These are phyloP conservation scores for Globisporangium polare DNA, from an alignment of 352 stramenopile genomes.

Conservation along the genomic window DNA sequence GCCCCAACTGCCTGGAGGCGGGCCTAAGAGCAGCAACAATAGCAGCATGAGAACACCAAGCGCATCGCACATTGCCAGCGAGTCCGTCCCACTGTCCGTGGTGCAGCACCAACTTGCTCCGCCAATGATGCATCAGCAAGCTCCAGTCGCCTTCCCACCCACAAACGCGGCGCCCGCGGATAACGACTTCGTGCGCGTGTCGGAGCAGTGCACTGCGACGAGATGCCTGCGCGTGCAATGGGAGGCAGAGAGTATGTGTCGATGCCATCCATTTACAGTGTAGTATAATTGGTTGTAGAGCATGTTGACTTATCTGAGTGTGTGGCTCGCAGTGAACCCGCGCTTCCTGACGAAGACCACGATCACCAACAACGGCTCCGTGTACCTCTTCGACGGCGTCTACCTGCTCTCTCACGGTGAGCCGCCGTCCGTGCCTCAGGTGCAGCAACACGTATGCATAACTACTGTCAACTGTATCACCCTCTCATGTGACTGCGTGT, in stretches of 20 bases:
- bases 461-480: neutral
- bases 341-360: conserved; percentile 68
- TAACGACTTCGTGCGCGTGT: conserved; percentile 60
- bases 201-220: conserved; percentile 50
- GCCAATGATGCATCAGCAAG: neutral
- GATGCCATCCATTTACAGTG: neutral
- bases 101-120: neutral
- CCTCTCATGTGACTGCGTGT: neutral
- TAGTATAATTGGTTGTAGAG: neutral
- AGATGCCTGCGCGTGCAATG: conserved; percentile 77
- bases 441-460: conserved; percentile 15
- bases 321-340: conserved; percentile 53
- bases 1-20: neutral
- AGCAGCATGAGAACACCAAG: neutral
- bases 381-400: conserved; percentile 85
- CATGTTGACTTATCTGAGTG: neutral
- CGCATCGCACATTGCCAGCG: neutral
- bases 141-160: neutral
- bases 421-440: conserved; percentile 49
- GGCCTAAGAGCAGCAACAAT: neutral
- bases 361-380: conserved; percentile 48
- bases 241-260: conserved; percentile 68
- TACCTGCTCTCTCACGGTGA: conserved; percentile 76
- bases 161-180: conserved; percentile 11
- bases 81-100: neutral